Evolutionary conservation across 2,329 filamentous ascomycete species (phyloP).

Genomic region (Aspergillus tamarii): DNA sequence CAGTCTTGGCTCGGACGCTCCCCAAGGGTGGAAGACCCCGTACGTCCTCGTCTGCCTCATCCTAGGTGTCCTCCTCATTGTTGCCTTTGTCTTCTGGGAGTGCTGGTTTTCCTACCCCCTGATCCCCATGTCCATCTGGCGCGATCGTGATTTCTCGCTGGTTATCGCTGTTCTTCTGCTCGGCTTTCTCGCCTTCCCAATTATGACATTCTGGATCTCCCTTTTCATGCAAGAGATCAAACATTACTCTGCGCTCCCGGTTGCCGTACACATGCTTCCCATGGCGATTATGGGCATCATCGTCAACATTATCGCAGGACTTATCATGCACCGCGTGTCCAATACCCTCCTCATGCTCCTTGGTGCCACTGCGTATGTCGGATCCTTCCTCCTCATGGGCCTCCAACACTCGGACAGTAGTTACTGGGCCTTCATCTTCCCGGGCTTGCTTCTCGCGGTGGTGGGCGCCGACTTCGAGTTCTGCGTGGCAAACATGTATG

Average conservation of each 20-base stretch:
- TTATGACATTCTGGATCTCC: slow-evolving; percentile 65
- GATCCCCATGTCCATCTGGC: slow-evolving; percentile 60
- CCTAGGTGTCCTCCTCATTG: slow-evolving; percentile 60
- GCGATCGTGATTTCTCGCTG: slow-evolving; percentile 60
- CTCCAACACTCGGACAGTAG: slow-evolving; percentile 57
- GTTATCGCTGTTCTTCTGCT: slow-evolving; percentile 61
- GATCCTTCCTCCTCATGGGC: slow-evolving; percentile 57
- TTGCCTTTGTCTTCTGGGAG: slow-evolving; percentile 66
- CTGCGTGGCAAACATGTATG: slow-evolving; percentile 73
- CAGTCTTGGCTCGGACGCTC: slow-evolving; percentile 57
- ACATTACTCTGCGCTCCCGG: slow-evolving; percentile 56
- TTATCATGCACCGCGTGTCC: slow-evolving; percentile 64
- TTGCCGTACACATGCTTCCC: slow-evolving; percentile 67
- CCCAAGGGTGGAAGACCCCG: slow-evolving; percentile 63
- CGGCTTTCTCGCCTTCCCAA: slow-evolving; percentile 66
- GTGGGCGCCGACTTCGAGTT: slow-evolving; percentile 71
- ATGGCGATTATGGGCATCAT: slow-evolving; percentile 66
- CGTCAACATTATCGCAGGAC: slow-evolving; percentile 65
- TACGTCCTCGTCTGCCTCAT: slow-evolving; percentile 67
- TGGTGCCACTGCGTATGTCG: slow-evolving; percentile 49
- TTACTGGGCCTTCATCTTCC: slow-evolving; percentile 70
- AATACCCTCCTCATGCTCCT: slow-evolving; percentile 66
- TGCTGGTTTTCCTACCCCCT: slow-evolving; percentile 53
- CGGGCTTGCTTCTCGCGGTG: slow-evolving; percentile 62
- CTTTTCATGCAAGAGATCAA: slow-evolving; percentile 67